Conservation (phyloP, 192 early-diverging fungal genomes). For the Rhizophagus prolifer region DNA sequence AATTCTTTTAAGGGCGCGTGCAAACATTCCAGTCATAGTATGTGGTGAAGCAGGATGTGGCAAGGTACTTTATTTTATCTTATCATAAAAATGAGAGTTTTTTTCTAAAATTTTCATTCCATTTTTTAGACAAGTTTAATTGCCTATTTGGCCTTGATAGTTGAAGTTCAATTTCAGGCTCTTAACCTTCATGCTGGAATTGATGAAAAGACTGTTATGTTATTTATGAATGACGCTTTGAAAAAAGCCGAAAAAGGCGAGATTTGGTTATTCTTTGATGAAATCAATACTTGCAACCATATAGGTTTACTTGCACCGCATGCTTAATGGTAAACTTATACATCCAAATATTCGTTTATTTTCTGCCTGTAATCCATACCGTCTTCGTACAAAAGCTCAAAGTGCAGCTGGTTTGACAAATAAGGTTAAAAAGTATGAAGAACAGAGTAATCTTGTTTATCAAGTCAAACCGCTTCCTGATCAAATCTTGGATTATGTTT, state of each 20-base stretch:
- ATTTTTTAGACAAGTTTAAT: neutral
- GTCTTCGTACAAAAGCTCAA: neutral
- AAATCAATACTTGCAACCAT: neutral
- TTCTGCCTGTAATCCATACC: neutral
- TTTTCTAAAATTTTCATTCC: no score
- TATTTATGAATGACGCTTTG: neutral
- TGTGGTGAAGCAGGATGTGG: neutral
- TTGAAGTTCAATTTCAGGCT: neutral
- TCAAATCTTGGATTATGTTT: constrained; percentile 9
- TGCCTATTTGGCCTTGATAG: neutral
- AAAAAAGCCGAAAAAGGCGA: neutral
- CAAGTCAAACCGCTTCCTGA: constrained; percentile 10
- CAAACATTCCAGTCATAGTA: constrained; percentile 11
- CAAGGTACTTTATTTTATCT: neutral
- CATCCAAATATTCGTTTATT: neutral
- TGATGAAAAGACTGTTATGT: neutral
- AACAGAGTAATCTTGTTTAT: neutral
- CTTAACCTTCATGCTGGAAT: neutral
- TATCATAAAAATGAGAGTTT: no score
- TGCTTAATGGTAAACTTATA: neutral
- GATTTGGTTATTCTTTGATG: neutral
- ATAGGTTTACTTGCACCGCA: neutral
- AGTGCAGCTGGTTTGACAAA: neutral
- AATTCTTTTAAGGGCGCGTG: neutral
- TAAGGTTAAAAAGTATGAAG: constrained; percentile 1